Evolutionary conservation across 2,329 filamentous ascomycete species (phyloP).

Genomic region (Phaeophleospora eucalypticola): DNA sequence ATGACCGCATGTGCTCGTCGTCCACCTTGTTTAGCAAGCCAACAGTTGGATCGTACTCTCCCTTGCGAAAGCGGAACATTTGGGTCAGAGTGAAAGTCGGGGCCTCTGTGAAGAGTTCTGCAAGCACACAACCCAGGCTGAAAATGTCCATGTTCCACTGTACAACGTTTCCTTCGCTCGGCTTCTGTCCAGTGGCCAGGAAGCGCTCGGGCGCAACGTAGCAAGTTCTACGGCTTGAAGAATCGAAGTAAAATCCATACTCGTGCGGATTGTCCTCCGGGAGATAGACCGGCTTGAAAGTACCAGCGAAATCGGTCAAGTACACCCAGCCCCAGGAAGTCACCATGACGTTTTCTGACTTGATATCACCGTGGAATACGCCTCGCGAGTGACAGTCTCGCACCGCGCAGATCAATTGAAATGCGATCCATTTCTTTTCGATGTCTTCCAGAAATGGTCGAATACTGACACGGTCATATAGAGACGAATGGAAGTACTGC

Average conservation of each 20-base stretch:
- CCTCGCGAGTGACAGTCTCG: constrained; percentile 86
- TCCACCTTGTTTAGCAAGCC: constrained; percentile 80
- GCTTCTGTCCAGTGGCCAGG: constrained; percentile 61
- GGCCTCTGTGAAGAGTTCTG: constrained; percentile 88
- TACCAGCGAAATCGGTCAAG: constrained; percentile 91
- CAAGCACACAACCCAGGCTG: constrained; percentile 93
- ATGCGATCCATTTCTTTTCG: constrained; percentile 98
- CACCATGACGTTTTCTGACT: constrained; percentile 93
- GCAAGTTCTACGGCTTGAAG: constrained; percentile 83
- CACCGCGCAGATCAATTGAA: constrained; percentile 87
- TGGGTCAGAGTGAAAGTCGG: constrained; percentile 98
- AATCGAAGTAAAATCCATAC: constrained; percentile 97
- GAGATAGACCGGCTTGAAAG: constrained; percentile 88
- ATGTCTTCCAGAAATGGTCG: constrained; percentile 95
- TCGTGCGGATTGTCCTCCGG: constrained; percentile 96
- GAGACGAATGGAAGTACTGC: constrained; percentile 91
- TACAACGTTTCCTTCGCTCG: constrained; percentile 40
- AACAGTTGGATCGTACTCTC: constrained; percentile 84
- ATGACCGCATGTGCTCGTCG: constrained; percentile 77
- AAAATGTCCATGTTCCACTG: constrained; percentile 98
- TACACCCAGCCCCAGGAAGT: constrained; percentile 99
- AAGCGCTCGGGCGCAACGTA: constrained; percentile 95
- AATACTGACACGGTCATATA: constrained; percentile 95
- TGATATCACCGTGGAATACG: constrained; percentile 96
- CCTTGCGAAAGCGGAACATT: constrained; percentile 86